Base-by-base conservation (phyloP, 1,284 basidiomycete genomes). In the Ustanciosporium gigantosporum region DNA sequence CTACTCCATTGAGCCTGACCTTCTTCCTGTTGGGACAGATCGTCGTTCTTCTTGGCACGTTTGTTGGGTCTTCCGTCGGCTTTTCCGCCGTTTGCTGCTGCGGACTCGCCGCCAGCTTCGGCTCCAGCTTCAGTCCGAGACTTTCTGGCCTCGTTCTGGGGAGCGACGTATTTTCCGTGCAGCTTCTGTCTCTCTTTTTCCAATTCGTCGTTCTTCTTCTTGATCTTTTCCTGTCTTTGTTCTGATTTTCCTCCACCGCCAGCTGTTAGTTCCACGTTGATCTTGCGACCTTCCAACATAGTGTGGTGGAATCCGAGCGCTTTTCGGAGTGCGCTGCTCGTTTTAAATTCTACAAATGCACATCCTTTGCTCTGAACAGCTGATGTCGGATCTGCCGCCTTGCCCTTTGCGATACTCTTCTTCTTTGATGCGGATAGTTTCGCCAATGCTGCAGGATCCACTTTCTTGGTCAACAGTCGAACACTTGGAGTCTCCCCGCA, bases 211-310 rank as follows among this genome's bases (percentile, higher is more conserved):
- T 77, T 77, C 66, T 76, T 76, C 4, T 42, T 51, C 44, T 66
- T 59, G 49, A 77, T 77, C 64, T 74, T 77, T 19, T 75, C 62
- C 47, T 46, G 50, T 23, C 75, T 51, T 3, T 40, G 42, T 32
- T 58, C 46, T 20, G 57, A 45, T 47, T 73, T 72, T n/a, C 75
- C 75, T 4, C 75, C 75, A 3, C 75, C 75, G 7, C 75, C 75
- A 0, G 75, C 75, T 0, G 74, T 76, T 15, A 77, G 56, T 40
- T 77, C 75, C 5, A 77, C 75, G 37, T 77, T 77, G 46, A 77
- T 77, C 45, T 67, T 64, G 4, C 75, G 59, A 4, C 74, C 74
- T 17, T 66, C 70, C 21, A 76, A 46, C 47, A 68, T 43, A 21
- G 74, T 75, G 22, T 76, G 75, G 45, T 77, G 75, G 36, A 77